Conservation (phyloP, 2,329 filamentous ascomycete genomes). For the Neospermospora avenae region DNA sequence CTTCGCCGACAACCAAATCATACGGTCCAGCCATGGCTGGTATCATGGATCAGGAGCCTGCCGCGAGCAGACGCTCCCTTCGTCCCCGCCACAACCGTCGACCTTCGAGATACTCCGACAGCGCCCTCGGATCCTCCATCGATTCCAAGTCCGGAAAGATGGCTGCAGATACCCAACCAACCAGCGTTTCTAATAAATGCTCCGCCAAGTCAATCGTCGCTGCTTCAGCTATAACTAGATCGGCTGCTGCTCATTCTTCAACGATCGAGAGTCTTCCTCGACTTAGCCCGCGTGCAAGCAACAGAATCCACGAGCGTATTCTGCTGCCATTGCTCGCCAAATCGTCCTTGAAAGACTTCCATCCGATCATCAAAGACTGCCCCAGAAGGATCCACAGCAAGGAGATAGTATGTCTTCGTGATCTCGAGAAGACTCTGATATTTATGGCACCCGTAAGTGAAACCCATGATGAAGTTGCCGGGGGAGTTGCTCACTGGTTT, state of each 20-base stretch:
- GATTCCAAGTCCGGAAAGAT: conserved; percentile 55
- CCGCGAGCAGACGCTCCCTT: conserved; percentile 47
- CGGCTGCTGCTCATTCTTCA: conserved; percentile 48
- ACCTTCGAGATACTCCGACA: conserved; percentile 70
- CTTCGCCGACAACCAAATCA: conserved; percentile 39
- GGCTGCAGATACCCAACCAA: conserved; percentile 39
- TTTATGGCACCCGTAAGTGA: conserved; percentile 92
- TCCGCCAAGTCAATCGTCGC: conserved; percentile 40
- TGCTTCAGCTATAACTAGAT: conserved; percentile 59
- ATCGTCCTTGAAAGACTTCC: conserved; percentile 72
- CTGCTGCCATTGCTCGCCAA: conserved; percentile 75
- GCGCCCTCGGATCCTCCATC: conserved; percentile 82
- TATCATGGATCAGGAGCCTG: conserved; percentile 43
- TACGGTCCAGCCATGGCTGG: conserved; percentile 34
- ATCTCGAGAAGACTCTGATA: conserved; percentile 90
- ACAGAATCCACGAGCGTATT: conserved; percentile 76
- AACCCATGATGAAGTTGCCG: conserved; percentile 52
- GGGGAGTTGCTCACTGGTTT: conserved; percentile 67
- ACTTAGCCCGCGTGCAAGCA: conserved; percentile 67
- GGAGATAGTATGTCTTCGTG: conserved; percentile 85
- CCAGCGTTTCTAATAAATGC: conserved; percentile 37
- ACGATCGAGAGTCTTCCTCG: conserved; percentile 50
- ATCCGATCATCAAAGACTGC: conserved; percentile 73
- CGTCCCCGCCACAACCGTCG: conserved; percentile 53
- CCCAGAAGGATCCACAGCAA: conserved; percentile 77